Conservation (phyloP, 1,139 yeast genomes). For the Yamadazyma friedrichii region DNA sequence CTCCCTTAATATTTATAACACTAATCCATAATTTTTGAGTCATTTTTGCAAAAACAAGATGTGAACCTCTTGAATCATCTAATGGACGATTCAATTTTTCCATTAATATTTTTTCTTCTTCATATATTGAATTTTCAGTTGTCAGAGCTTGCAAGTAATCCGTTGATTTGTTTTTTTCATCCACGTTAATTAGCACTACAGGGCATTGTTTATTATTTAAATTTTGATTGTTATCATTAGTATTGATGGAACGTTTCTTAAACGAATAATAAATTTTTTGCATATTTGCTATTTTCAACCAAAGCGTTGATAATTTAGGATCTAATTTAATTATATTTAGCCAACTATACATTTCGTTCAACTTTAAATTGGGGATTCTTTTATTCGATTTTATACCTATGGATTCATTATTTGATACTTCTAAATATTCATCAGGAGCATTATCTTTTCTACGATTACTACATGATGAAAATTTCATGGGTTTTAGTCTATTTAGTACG, state of each 20-base stretch:
- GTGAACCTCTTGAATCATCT: constrained; percentile 8
- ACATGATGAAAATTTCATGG: not conserved
- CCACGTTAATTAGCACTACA: constrained; percentile 38
- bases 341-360: constrained; percentile 35
- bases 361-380: not conserved
- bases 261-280: constrained; percentile 41
- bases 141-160: not conserved
- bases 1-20: constrained; percentile 13
- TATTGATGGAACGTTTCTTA: not conserved
- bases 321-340: constrained; percentile 39
- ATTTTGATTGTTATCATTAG: not conserved
- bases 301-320: constrained; percentile 40
- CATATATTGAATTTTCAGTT: not conserved
- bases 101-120: not conserved
- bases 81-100: constrained; percentile 1
- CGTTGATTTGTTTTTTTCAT: not conserved
- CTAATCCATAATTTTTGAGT: constrained; percentile 30
- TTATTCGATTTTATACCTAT: not conserved
- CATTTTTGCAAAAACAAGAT: not conserved
- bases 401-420: not conserved
- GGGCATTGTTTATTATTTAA: constrained; percentile 27
- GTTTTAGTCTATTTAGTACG: constrained; percentile 18
- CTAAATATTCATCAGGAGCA: not conserved
- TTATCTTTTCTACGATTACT: not conserved
- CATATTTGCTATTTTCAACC: constrained; percentile 42